Percentiles rank a stretch among this genome's conserved stretches.
Conservation (phyloP, 176 grass and related monocot species). For the Neostapfia colusana region DNA sequence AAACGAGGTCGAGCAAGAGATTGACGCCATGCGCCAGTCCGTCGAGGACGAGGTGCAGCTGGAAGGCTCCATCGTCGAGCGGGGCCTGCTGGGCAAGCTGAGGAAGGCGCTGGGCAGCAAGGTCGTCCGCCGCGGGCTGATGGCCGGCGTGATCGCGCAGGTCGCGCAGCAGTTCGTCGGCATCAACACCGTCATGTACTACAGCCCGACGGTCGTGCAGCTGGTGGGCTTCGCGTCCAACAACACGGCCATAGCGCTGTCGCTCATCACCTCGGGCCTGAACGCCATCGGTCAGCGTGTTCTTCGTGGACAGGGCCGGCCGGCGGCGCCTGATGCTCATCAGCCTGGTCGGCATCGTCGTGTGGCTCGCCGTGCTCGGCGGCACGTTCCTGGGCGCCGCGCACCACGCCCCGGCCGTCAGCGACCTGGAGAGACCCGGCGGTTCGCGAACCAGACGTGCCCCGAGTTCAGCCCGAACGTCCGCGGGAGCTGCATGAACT, state of each 20-base stretch:
- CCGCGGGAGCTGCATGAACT: slow-evolving; percentile 71
- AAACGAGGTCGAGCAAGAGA: slow-evolving; percentile 84
- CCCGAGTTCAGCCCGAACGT: slow-evolving; percentile 44
- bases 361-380: slow-evolving; percentile 61
- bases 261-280: slow-evolving; percentile 87
- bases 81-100: slow-evolving; percentile 55
- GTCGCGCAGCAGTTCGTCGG: slow-evolving; percentile 92
- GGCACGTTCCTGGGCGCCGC: slow-evolving; percentile 65
- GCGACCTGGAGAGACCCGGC: slow-evolving; percentile 48
- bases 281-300: slow-evolving; percentile 88
- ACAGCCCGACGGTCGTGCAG: slow-evolving; percentile 96
- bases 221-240: slow-evolving; percentile 84
- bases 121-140: slow-evolving; percentile 71
- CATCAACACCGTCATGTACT: slow-evolving; percentile 99
- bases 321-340: slow-evolving; percentile 75
- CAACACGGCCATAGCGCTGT: slow-evolving; percentile 75
- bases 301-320: slow-evolving; percentile 80
- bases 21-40: slow-evolving; percentile 67
- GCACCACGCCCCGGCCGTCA: slow-evolving; percentile 58
- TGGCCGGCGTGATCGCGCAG: slow-evolving; percentile 76
- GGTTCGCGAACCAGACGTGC: slow-evolving; percentile 64
- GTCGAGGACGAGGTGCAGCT: slow-evolving; percentile 71
- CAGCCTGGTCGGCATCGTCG: slow-evolving; percentile 74
- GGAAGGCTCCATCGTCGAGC: slow-evolving; percentile 74
- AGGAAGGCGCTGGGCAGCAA: slow-evolving; percentile 64